A percentile compares a stretch with the other conserved stretches of the same genome.
These are phyloP conservation scores for Avena eriantha DNA, from an alignment of 176 grass and related monocot genomes.

Conservation along the genomic window DNA sequence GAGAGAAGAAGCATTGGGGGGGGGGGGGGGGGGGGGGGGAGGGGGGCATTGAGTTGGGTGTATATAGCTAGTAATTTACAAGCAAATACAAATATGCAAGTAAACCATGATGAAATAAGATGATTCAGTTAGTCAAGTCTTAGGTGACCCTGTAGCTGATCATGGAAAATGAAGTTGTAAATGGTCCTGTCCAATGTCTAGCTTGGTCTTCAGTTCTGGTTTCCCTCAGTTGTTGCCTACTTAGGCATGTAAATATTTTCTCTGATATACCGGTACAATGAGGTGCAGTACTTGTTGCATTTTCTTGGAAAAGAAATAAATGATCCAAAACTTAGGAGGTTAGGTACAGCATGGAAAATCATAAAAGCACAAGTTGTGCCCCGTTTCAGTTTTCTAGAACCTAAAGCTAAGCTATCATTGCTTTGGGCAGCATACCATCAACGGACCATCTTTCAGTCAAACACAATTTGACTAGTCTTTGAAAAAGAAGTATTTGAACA, in stretches of 20 bases:
- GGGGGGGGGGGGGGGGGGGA: too few relatives aligned
- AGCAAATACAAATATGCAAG: background rate
- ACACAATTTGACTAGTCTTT: background rate
- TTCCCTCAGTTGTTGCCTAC: background rate
- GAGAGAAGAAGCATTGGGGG: background rate
- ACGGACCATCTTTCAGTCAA: background rate
- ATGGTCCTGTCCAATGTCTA: too few relatives aligned
- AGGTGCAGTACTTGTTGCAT: background rate
- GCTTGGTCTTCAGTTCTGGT: background rate
- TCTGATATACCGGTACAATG: background rate
- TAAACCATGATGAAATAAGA: background rate
- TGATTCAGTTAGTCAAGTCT: too few relatives aligned
- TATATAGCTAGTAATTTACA: background rate
- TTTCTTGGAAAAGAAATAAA: background rate
- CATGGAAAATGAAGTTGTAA: too few relatives aligned
- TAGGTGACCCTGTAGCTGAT: too few relatives aligned
- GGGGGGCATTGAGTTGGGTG: background rate
- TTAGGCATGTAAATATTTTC: background rate
- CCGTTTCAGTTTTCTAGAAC: background rate
- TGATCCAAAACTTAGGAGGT: background rate
- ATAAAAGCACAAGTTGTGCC: too few relatives aligned
- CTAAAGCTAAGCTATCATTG: background rate
- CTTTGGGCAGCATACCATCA: background rate
- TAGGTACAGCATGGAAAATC: background rate
- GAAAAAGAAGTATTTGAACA: background rate